Evolutionary conservation across 129 eudicot genomes (phyloP).

Genomic region (Ambrosia artemisiifolia): DNA sequence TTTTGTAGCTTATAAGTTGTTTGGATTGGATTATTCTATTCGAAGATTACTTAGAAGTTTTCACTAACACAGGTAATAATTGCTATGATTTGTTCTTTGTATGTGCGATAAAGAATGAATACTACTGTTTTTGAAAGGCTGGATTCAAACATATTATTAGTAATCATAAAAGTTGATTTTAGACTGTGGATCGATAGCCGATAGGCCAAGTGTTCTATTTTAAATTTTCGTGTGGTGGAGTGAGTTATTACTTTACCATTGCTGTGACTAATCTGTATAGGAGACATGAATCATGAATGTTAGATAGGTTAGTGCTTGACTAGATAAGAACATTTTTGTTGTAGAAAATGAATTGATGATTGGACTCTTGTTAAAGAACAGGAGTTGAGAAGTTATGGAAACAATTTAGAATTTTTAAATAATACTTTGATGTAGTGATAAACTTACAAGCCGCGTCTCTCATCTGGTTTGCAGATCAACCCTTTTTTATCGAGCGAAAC

Average conservation of each 20-base stretch:
- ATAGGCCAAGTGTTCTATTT: background rate
- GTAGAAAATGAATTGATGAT: background rate
- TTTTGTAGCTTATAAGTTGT: background rate
- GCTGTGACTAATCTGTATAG: background rate
- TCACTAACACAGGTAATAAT: background rate
- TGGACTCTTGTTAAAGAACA: background rate
- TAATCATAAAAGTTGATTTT: background rate
- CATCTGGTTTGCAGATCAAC: too few relatives aligned
- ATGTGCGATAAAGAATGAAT: background rate
- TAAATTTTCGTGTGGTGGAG: background rate
- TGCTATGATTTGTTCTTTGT: too few relatives aligned
- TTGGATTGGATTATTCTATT: background rate
- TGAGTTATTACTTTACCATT: background rate
- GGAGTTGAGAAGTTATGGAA: background rate
- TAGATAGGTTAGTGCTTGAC: background rate
- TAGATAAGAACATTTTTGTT: constrained; percentile 10
- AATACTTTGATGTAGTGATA: background rate
- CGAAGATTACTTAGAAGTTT: background rate
- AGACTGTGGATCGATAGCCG: background rate
- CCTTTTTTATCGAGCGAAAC: too few relatives aligned
- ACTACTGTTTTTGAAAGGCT: background rate
- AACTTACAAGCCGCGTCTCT: too few relatives aligned
- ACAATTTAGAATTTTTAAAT: background rate
- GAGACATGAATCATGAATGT: too few relatives aligned
- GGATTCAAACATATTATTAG: background rate